Percentiles rank a stretch among this genome's conserved stretches.
Conservation (phyloP, 495 filamentous ascomycete species). For the Podospora didyma region DNA sequence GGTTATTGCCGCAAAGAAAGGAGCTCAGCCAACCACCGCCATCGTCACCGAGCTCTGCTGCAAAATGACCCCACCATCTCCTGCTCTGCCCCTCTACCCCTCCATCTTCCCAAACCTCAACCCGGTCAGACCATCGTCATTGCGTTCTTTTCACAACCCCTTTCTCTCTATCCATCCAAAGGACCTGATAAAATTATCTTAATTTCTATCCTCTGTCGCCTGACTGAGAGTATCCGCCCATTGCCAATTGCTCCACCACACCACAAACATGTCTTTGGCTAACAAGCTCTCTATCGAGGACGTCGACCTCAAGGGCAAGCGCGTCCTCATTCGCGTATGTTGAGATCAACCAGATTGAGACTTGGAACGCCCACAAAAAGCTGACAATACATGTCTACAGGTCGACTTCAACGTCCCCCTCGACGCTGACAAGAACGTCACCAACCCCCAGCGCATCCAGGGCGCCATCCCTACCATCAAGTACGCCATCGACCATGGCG, state of each 20-base stretch:
- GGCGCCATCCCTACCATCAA: slow-evolving; percentile 97
- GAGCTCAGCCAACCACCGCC: slow-evolving; percentile 16
- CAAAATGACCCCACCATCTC: slow-evolving; percentile 16
- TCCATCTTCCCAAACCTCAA: slow-evolving; percentile 15
- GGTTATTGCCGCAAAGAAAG: slow-evolving; percentile 7
- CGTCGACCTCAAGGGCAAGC: slow-evolving; percentile 94
- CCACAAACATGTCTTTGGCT: slow-evolving; percentile 83
- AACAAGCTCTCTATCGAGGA: slow-evolving; percentile 97
- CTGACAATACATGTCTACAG: slow-evolving; percentile 41
- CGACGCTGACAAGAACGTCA: slow-evolving; percentile 84
- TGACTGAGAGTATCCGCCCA: not conserved
- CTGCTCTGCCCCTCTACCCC: slow-evolving; percentile 25
- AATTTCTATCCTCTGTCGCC: not conserved
- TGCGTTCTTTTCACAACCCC: slow-evolving; percentile 23
- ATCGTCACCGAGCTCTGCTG: slow-evolving; percentile 31
- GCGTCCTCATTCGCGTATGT: slow-evolving; percentile 92
- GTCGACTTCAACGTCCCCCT: slow-evolving; percentile 99
- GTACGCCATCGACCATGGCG: slow-evolving; percentile 89
- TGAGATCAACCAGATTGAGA: not conserved
- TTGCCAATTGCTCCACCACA: slow-evolving; percentile 13
- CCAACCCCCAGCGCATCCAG: slow-evolving; percentile 97
- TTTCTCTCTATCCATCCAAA: not conserved
- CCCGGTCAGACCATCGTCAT: slow-evolving; percentile 10
- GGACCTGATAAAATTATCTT: not conserved
- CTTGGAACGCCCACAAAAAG: not conserved